phyloP scores from a whole-genome alignment of 352 stramenopile species.

The Pythium coloratum region DNA sequence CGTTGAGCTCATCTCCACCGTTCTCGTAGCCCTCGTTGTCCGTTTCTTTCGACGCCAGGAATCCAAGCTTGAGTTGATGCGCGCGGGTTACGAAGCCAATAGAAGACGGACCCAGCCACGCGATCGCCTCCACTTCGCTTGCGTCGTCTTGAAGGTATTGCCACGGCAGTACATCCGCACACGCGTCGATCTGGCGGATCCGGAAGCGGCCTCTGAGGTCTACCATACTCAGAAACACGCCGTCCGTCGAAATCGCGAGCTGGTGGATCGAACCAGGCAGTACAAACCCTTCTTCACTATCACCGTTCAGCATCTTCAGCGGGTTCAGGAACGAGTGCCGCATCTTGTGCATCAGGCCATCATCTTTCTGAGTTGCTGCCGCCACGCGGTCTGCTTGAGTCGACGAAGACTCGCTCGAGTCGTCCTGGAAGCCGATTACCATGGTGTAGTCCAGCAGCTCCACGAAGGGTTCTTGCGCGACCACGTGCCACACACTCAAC shows the following conservation, averaged over 20 bases:
- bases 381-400: not conserved
- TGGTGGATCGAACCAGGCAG: slow-evolving; percentile 17
- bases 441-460: slow-evolving; percentile 76
- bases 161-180: slow-evolving; percentile 59
- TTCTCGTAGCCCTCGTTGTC: not conserved
- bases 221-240: slow-evolving; percentile 55
- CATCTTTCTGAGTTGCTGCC: not conserved
- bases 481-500: slow-evolving; percentile 64
- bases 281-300: slow-evolving; percentile 5
- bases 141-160: slow-evolving; percentile 30
- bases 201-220: slow-evolving; percentile 42
- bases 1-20: not conserved
- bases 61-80: not conserved
- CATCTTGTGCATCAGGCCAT: slow-evolving; percentile 19
- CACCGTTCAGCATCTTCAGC: slow-evolving; percentile 21
- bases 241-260: slow-evolving; percentile 46
- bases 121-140: slow-evolving; percentile 6
- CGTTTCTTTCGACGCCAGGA: slow-evolving; percentile 9
- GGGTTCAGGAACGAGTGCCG: slow-evolving; percentile 24
- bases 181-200: slow-evolving; percentile 65
- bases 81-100: slow-evolving; percentile 15
- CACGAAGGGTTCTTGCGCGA: slow-evolving; percentile 36
- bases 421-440: slow-evolving; percentile 33
- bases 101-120: slow-evolving; percentile 19
- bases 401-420: not conserved